A percentile compares a stretch with the other conserved stretches of the same genome.
Evolutionary conservation across 1,284 basidiomycete species (phyloP).

Genomic region (Boletus holoroseus): DNA sequence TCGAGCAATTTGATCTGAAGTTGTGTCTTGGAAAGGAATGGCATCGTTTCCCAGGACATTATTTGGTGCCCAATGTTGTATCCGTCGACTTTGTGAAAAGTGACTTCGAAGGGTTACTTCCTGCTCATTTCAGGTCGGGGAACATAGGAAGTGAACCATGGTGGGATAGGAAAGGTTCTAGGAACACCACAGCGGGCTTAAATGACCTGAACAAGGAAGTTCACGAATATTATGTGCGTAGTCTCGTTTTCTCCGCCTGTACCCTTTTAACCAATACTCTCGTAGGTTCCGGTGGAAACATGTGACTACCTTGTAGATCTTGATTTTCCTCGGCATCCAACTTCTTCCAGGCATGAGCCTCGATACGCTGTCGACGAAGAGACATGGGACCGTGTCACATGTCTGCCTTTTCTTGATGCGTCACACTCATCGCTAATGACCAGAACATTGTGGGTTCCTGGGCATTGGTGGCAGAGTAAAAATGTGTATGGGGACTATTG

Average conservation of each 20-base stretch:
- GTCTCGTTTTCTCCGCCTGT: background rate
- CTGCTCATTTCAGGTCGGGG: constrained; percentile 62
- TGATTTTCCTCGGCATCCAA: constrained; percentile 68
- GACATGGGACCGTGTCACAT: constrained; percentile 73
- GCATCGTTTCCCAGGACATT: constrained; percentile 91
- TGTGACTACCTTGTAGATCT: constrained; percentile 89
- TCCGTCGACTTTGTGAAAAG: constrained; percentile 84
- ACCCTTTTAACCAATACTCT: constrained; percentile 4
- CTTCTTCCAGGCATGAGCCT: constrained; percentile 60
- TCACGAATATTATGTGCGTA: constrained; percentile 72
- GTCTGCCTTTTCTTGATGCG: constrained; percentile 77
- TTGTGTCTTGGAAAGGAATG: constrained; percentile 94
- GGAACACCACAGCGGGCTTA: constrained; percentile 57
- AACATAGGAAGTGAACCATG: constrained; percentile 35
- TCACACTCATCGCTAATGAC: constrained; percentile 66
- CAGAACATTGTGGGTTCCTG: constrained; percentile 75
- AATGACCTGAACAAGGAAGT: constrained; percentile 90
- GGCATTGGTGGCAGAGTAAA: constrained; percentile 53
- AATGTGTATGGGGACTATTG: constrained; percentile 73
- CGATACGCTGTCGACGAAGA: constrained; percentile 60
- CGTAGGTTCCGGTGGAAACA: constrained; percentile 60
- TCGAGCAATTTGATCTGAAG: constrained; percentile 69
- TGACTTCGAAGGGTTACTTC: constrained; percentile 86
- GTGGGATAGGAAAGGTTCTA: constrained; percentile 68
- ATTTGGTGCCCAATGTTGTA: constrained; percentile 80